Evolutionary conservation across 345 rosid genomes (phyloP).

Genomic region (Populus tremula): DNA sequence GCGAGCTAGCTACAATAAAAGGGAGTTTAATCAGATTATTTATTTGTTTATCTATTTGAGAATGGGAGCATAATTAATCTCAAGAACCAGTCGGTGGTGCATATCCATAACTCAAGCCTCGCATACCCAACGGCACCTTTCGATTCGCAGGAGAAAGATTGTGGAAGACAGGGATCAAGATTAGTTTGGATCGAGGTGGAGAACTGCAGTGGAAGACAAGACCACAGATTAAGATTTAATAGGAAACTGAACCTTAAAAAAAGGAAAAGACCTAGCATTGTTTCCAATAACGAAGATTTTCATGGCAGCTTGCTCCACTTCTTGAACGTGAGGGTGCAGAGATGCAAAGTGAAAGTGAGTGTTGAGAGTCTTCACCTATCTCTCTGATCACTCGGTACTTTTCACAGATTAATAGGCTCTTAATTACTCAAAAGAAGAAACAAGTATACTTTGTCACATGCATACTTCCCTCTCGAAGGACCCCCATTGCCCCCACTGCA

Average conservation of each 20-base stretch:
- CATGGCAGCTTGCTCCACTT: background rate
- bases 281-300: background rate
- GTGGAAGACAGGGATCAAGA: background rate
- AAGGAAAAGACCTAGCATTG: background rate
- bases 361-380: background rate
- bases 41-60: too few species aligned
- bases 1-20: too few species aligned
- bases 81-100: background rate
- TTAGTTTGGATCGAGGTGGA: background rate
- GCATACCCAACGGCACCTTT: background rate
- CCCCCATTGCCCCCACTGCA: background rate
- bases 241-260: background rate
- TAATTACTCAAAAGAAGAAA: background rate
- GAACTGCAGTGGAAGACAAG: background rate
- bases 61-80: background rate
- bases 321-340: background rate
- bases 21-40: too few species aligned
- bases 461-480: background rate
- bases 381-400: slow-evolving; percentile 15
- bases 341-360: slow-evolving; percentile 15
- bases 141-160: background rate
- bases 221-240: too few species aligned
- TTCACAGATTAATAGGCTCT: background rate
- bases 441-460: slow-evolving; percentile 14
- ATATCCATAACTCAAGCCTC: too few species aligned